Conservation (phyloP, 768 basidiomycete species). For the Mycena rebaudengoi region DNA sequence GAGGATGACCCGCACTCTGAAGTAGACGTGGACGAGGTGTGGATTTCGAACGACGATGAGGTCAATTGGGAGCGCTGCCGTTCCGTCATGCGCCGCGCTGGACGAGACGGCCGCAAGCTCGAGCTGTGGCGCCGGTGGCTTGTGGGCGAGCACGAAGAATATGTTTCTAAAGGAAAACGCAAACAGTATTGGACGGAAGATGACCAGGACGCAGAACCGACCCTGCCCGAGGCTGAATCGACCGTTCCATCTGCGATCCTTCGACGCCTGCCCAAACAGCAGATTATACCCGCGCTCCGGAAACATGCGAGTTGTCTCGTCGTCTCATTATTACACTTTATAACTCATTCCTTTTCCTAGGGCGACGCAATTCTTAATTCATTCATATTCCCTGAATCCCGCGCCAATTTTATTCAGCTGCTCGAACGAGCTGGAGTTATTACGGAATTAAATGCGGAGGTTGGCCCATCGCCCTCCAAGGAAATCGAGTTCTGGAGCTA, state of each 20-base stretch:
- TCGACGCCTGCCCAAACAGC: conserved; percentile 36
- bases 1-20: conserved; percentile 19
- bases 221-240: no score
- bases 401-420: conserved; percentile 69
- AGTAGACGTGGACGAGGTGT: conserved; percentile 49
- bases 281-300: conserved; percentile 60
- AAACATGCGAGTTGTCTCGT: conserved; percentile 60
- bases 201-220: no score
- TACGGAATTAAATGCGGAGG: conserved; percentile 40
- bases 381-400: conserved; percentile 81
- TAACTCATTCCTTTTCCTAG: conserved; percentile 43
- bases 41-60: conserved; percentile 59
- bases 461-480: conserved; percentile 34
- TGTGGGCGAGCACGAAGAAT: conserved; percentile 43
- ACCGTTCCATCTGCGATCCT: conserved; percentile 33
- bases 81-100: conserved; percentile 58
- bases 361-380: conserved; percentile 60
- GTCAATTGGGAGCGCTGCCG: conserved; percentile 71
- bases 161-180: conserved; percentile 43
- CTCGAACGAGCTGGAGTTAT: conserved; percentile 57
- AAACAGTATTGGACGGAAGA: conserved; percentile 62
- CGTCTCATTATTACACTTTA: neutral
- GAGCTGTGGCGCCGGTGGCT: conserved; percentile 84
- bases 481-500: conserved; percentile 81
- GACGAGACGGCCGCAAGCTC: conserved; percentile 75